Evolutionary conservation across 352 stramenopile genomes (phyloP), one percentile per base, ranked within the genome.

Genomic region (Globisporangium carolinianum): DNA sequence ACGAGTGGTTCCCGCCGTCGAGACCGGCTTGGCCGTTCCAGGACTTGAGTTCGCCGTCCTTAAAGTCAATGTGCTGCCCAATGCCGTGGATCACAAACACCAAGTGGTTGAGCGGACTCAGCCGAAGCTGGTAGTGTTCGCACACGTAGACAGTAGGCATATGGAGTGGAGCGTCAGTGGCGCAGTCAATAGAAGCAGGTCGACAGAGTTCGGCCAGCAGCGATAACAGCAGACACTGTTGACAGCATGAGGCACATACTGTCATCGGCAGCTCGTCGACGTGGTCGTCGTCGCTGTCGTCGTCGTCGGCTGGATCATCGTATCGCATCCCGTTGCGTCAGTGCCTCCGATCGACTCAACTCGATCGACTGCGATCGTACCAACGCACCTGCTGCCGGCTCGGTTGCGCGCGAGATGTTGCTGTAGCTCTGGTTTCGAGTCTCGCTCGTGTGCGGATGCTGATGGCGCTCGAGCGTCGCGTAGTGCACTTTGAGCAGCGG

Each of bases 71-170:
- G 57, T 94, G 85, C 35, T 90, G 79, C 32, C 85, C 85, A 24
- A 95, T 95, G 5, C 85, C 85, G 45, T 95, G 85, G 50, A 95
- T 95, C 18, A 95, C 68, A 49, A 95, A 95, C 47, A 95, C 73
- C 43, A 95, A 71, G 43, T 95, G 85, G 47, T 95, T 94, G 35
- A 95, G 69, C 10, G 79, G 85, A 10, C 62, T 65, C 36, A 93
- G 57, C 50, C 83, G 75, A 5, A 94, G 73, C 85, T 94, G 61
- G 14, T 69, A 32, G 6, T 32, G 24, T 32, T 32, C 24, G 24
- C 24, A 32, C 47, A 52, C 7, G 24, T 12, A 39, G 15, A 4
- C 24, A 32, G 24, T 32, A 32, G 24, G 24, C 24, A 32, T 3
- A 32, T 32, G 24, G 24, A 32, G 24, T 32, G 24, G 24, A 32